Evolutionary conservation across 768 basidiomycete species (phyloP), one percentile per base, ranked within the genome.

Genomic region (Lactarius indigo): DNA sequence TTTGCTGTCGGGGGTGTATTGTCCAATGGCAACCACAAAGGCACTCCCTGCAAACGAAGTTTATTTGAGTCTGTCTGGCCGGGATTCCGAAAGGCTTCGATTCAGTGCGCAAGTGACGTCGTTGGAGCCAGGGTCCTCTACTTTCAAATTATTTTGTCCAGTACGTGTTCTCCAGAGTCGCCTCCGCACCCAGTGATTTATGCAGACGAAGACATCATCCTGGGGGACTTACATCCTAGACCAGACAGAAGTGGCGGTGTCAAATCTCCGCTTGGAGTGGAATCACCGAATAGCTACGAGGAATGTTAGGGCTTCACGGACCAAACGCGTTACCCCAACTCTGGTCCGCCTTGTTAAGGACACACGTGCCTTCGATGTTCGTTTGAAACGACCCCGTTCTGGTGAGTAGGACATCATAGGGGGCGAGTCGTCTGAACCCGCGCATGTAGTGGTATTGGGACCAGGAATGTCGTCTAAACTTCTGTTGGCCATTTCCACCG

Each of bases 211-310:
- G 66, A 61, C 87, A 18, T 83, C 91, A 4, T 81, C 86, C 18
- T 78, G 81, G 56, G 96, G 95, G 13, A 80, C 83, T 1, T 92
- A 89, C 72, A 71, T 85, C 2, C 79, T 91, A 30, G 89, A 92
- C 39, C 80, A 81, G 41, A 89, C 84, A 18, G 88, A 92, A 75
- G 79, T 91, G 28, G 84, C 82, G 18, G 77, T 90, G 64, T 83
- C 87, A 4, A 83, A 81, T 35, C 79, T 95, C 18, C 78, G 83
- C 56, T 80, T 96, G 55, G 87, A 90, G 72, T 90, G 87, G 83
- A 79, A 78, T 47, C 79, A 86, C 72, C 79, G 82, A 63, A 80
- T 79, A 69, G 50, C 73, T 12, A 42, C 72, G n/a, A 71, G 74
- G 31, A 58, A 71, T 26, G 47, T 20, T 61, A 68, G 71, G 68